These are phyloP conservation scores for Talaromyces atroroseus DNA, from an alignment of 2,329 filamentous ascomycete species.

Conservation along the genomic window DNA sequence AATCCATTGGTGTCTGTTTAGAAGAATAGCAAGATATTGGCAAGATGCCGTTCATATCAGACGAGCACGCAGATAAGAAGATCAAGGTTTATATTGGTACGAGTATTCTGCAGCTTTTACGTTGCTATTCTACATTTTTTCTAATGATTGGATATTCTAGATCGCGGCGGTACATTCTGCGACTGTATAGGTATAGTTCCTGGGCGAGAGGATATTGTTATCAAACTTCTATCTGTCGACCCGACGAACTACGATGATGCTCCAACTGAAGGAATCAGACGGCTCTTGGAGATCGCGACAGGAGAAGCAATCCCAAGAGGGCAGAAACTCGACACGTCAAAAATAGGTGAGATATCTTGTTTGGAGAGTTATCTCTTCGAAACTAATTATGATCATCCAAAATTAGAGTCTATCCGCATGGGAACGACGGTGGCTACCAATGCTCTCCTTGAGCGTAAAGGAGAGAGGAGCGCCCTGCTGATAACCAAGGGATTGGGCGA, in stretches of 20 bases:
- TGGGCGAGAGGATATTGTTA: conserved; percentile 32
- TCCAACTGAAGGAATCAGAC: conserved; percentile 76
- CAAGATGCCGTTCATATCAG: conserved; percentile 1
- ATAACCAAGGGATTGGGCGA: conserved; percentile 85
- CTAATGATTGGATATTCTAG: conserved; percentile 10
- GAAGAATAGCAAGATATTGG: not conserved
- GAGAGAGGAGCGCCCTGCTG: conserved; percentile 35
- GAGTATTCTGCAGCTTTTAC: not conserved
- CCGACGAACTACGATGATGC: conserved; percentile 38
- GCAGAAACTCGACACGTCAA: not conserved
- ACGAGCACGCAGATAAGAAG: not conserved
- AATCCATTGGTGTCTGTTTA: too few relatives aligned
- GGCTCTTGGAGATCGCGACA: conserved; percentile 50
- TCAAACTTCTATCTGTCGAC: conserved; percentile 34
- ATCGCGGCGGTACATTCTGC: conserved; percentile 39
- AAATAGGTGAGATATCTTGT: not conserved
- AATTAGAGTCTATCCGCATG: conserved; percentile 61
- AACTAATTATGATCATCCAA: not conserved
- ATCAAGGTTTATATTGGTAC: conserved; percentile 6
- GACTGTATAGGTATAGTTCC: conserved; percentile 35
- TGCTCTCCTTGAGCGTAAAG: conserved; percentile 50
- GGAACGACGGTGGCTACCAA: conserved; percentile 89
- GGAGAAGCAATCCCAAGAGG: conserved; percentile 32
- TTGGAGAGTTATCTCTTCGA: not conserved
- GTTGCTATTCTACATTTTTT: not conserved